Evolutionary conservation across 108 stramenopile species (phyloP).

Genomic region (Cyclotella distinguenda): DNA sequence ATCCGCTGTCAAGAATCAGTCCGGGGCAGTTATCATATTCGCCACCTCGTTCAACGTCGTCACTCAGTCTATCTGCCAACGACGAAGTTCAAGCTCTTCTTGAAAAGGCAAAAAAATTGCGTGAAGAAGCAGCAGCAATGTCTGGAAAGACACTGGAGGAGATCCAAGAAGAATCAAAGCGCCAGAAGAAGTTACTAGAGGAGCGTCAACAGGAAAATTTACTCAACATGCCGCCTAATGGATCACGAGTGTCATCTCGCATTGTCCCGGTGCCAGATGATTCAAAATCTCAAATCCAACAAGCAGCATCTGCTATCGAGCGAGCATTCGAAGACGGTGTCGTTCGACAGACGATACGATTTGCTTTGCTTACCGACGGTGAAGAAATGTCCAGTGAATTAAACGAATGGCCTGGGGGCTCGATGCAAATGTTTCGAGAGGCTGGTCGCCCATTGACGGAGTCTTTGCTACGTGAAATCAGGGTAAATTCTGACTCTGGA

Average conservation of each 20-base stretch:
- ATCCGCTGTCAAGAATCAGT: too few relatives aligned
- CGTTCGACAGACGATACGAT: conserved; percentile 71
- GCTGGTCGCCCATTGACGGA: conserved; percentile 67
- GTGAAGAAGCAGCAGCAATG: conserved; percentile 73
- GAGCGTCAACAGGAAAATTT: conserved; percentile 25
- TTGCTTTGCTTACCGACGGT: conserved; percentile 63
- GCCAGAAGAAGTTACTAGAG: conserved; percentile 34
- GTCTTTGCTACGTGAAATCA: conserved; percentile 56
- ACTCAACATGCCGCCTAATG: conserved; percentile 10
- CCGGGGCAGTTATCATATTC: too few relatives aligned
- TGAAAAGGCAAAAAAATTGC: conserved; percentile 59
- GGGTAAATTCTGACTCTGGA: not conserved
- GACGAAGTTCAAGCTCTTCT: conserved; percentile 60
- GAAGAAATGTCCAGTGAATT: conserved; percentile 55
- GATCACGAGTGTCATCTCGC: conserved; percentile 2
- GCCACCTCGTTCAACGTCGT: too few relatives aligned
- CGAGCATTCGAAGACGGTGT: conserved; percentile 72
- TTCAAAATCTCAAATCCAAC: conserved; percentile 58
- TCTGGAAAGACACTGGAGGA: conserved; percentile 76
- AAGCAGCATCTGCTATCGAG: conserved; percentile 72
- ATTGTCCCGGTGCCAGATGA: conserved; percentile 50
- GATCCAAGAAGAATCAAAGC: conserved; percentile 61
- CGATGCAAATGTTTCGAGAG: conserved; percentile 84
- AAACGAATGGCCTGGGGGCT: conserved; percentile 81
- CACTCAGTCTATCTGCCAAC: conserved; percentile 5